These are phyloP conservation scores for Ophiostoma perfectum DNA, from an alignment of 2,329 filamentous ascomycete species.

Conservation along the genomic window DNA sequence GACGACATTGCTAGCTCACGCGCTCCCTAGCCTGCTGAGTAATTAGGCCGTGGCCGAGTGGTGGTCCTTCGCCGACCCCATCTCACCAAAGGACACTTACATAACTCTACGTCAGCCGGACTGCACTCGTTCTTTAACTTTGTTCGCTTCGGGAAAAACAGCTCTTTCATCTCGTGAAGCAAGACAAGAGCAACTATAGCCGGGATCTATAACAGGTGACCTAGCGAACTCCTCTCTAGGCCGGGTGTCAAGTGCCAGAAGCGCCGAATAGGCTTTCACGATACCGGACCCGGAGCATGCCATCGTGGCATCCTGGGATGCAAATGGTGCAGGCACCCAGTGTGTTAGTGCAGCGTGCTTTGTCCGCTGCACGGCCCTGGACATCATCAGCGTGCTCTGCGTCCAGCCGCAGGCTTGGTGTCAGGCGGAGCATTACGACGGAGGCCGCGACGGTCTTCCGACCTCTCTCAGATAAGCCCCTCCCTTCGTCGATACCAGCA, in stretches of 20 bases:
- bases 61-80: neutral
- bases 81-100: neutral
- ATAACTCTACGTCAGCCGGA: neutral
- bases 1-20: constrained; percentile 7
- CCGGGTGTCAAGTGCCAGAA: neutral
- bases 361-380: neutral
- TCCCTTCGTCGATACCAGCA: neutral
- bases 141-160: neutral
- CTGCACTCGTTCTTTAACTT: too few relatives aligned
- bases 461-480: neutral
- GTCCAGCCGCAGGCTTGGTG: neutral
- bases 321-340: neutral
- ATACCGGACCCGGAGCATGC: neutral
- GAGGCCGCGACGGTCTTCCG: neutral
- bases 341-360: neutral
- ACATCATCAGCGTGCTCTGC: too few relatives aligned
- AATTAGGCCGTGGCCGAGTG: constrained; percentile 15
- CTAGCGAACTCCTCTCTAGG: neutral
- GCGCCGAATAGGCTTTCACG: neutral
- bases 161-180: neutral
- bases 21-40: constrained; percentile 19
- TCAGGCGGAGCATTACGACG: neutral
- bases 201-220: neutral
- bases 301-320: neutral
- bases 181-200: neutral